A percentile compares a stretch with the other conserved stretches of the same genome.
phyloP scores from a whole-genome alignment of 2,329 filamentous ascomycete species.

The Diaporthe capsici region DNA sequence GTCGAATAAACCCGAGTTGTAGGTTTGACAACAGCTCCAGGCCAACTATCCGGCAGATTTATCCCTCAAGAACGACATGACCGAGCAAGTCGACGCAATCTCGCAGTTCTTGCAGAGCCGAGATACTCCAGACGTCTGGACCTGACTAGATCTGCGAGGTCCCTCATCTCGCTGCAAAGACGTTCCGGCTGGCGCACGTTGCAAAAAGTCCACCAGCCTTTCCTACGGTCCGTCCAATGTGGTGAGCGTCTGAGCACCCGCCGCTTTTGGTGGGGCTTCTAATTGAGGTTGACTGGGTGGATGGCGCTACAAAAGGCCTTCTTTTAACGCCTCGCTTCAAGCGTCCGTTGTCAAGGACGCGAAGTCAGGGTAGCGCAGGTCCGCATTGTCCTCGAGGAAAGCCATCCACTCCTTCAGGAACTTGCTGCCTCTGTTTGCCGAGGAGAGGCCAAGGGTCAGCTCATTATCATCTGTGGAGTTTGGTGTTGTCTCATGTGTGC shows the following conservation, averaged over 20 bases:
- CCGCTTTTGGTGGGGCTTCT: conserved; percentile 20
- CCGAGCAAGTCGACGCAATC: conserved; percentile 26
- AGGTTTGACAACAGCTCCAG: background rate
- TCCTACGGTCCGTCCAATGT: conserved; percentile 12
- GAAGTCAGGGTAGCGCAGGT: conserved; percentile 88
- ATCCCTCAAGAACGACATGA: conserved; percentile 15
- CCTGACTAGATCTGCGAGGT: conserved; percentile 9
- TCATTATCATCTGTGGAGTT: background rate
- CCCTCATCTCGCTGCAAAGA: conserved; percentile 17
- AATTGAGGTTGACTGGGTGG: conserved; percentile 17
- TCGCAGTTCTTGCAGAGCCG: conserved; percentile 18
- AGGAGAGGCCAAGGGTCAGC: conserved; percentile 44
- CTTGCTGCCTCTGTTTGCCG: conserved; percentile 76
- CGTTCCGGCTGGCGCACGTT: background rate
- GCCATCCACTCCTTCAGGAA: conserved; percentile 95
- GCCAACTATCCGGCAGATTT: background rate
- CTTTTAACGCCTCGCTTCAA: conserved; percentile 41
- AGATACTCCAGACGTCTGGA: conserved; percentile 8
- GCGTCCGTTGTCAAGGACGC: conserved; percentile 53
- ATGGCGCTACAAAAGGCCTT: background rate
- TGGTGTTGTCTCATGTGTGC: conserved; percentile 24
- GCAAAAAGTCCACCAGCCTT: background rate
- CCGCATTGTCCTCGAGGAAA: conserved; percentile 89
- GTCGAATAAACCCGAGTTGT: background rate
- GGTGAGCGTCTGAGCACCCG: conserved; percentile 19